Evolutionary conservation across 1,284 basidiomycete species (phyloP).

Genomic region (Ustilago loliicola): DNA sequence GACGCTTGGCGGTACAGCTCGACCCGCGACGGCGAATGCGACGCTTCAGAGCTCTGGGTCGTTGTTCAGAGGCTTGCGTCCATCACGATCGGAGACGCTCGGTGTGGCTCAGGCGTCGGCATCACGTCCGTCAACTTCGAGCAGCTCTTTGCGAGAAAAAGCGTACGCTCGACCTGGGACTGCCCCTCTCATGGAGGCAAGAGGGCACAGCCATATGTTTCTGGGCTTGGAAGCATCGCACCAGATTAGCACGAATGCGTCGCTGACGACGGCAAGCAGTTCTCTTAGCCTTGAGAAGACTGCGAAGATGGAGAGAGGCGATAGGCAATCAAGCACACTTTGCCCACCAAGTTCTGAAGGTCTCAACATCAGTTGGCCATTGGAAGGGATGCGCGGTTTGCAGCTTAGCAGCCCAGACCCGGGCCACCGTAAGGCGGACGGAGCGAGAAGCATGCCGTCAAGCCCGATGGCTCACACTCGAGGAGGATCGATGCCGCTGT

Average conservation of each 20-base stretch:
- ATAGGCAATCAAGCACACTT: neutral
- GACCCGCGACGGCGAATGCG: constrained; percentile 34
- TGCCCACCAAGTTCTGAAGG: neutral
- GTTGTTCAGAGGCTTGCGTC: neutral
- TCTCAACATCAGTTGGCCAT: constrained; percentile 20
- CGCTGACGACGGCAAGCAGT: neutral
- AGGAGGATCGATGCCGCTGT: constrained; percentile 30
- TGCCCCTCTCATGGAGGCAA: neutral
- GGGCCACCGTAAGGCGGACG: neutral
- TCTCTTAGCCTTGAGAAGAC: neutral
- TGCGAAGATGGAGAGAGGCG: neutral
- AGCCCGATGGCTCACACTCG: constrained; percentile 25
- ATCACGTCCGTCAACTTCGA: constrained; percentile 26
- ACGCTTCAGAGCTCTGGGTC: constrained; percentile 7
- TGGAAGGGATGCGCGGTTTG: constrained; percentile 26
- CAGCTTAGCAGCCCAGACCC: constrained; percentile 6
- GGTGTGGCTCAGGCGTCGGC: neutral
- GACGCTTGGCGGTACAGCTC: constrained; percentile 5
- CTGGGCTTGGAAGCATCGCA: neutral
- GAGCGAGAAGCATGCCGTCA: constrained; percentile 17
- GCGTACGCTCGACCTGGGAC: neutral
- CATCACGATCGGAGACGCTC: neutral
- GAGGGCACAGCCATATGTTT: neutral
- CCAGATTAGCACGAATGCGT: neutral
- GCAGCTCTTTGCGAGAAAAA: neutral